Conservation (phyloP, 116 monocot genomes). For the Iris pallida region DNA sequence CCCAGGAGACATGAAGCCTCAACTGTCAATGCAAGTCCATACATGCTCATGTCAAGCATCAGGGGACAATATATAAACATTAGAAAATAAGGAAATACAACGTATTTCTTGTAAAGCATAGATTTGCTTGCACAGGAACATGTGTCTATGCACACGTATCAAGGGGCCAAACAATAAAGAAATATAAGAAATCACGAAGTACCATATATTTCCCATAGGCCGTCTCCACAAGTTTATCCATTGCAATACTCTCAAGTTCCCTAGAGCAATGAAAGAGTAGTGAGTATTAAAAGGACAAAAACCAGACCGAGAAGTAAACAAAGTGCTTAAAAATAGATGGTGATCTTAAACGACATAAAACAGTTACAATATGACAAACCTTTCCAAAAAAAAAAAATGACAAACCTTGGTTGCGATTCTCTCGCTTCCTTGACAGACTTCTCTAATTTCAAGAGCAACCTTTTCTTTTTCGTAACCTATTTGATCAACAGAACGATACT, state of each 20-base stretch:
- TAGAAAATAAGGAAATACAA: background rate
- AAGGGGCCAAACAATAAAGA: background rate
- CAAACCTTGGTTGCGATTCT: slow-evolving; percentile 46
- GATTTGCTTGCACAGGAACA: too few species aligned
- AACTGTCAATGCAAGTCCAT: too few species aligned
- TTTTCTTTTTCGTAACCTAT: slow-evolving; percentile 44
- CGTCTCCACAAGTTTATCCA: slow-evolving; percentile 48
- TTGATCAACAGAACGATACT: slow-evolving; percentile 6
- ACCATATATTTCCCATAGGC: slow-evolving; percentile 65
- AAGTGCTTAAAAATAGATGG: background rate
- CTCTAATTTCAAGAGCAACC: slow-evolving; percentile 28
- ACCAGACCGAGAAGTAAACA: slow-evolving; percentile 3
- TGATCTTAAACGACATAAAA: background rate
- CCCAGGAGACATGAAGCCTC: too few species aligned
- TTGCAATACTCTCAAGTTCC: slow-evolving; percentile 39
- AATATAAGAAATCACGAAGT: slow-evolving; percentile 7
- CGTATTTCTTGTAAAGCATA: too few species aligned
- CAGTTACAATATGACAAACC: slow-evolving; percentile 21
- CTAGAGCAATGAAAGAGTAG: slow-evolving; percentile 17
- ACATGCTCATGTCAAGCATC: background rate
- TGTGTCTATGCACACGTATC: background rate
- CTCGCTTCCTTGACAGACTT: slow-evolving; percentile 30
- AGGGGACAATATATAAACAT: background rate
- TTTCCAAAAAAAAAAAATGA: too few species aligned
- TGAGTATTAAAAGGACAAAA: slow-evolving; percentile 2